Conservation (phyloP, 441 rosid genomes). For the Mallotus repandus region DNA sequence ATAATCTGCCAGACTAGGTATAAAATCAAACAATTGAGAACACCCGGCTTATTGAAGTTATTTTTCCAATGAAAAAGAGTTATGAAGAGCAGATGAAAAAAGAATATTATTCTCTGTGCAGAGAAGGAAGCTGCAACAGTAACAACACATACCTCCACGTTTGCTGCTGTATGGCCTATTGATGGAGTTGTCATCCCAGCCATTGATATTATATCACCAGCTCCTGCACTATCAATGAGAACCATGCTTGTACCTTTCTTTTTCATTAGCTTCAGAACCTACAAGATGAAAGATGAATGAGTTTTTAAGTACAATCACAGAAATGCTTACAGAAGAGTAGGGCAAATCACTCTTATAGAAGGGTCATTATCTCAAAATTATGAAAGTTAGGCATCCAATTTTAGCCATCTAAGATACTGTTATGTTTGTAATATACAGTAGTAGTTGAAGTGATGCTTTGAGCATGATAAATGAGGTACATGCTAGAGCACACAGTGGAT, state of each 20-base stretch:
- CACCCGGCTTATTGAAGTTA: background rate
- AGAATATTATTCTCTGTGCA: background rate
- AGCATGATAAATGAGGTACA: background rate
- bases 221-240: slow-evolving; percentile 84
- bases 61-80: background rate
- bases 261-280: slow-evolving; percentile 91
- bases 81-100: background rate
- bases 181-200: slow-evolving; percentile 86
- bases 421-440: background rate
- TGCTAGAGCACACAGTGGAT: background rate
- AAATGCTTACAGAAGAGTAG: background rate
- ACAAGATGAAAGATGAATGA: slow-evolving; percentile 27
- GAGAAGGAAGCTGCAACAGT: slow-evolving; percentile 5
- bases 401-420: background rate
- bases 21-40: slow-evolving; percentile 6
- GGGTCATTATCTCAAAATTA: background rate
- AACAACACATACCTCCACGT: slow-evolving; percentile 56
- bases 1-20: slow-evolving; percentile 6
- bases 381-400: background rate
- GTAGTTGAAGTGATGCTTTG: background rate
- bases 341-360: background rate
- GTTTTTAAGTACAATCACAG: slow-evolving; percentile 13
- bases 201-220: slow-evolving; percentile 92
- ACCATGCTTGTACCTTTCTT: slow-evolving; percentile 88
- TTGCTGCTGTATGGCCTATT: slow-evolving; percentile 88